Conservation (phyloP, 345 rosid genomes). For the Barbarea vulgaris region DNA sequence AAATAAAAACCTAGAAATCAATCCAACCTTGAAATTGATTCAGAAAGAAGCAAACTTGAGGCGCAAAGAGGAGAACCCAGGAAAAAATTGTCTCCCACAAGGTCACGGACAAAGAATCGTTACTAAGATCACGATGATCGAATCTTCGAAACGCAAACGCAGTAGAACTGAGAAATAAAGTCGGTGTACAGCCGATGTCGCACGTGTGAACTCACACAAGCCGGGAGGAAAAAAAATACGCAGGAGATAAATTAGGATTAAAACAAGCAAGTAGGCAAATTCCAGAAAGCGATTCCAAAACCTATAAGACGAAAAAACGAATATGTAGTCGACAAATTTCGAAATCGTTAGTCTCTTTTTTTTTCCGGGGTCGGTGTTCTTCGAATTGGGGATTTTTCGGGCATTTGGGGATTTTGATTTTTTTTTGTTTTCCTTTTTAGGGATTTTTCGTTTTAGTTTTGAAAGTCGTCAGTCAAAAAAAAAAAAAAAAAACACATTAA, state of each 20-base stretch:
- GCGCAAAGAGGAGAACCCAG: slow-evolving; percentile 18
- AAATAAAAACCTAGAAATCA: slow-evolving; percentile 27
- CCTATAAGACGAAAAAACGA: neutral
- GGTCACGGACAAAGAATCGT: slow-evolving; percentile 2
- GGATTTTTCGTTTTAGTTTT: no score
- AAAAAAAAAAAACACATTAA: no score
- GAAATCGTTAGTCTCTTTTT: neutral
- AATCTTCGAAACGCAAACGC: slow-evolving; percentile 26
- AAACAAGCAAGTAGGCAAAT: neutral
- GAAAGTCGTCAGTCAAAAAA: no score
- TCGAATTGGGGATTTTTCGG: slow-evolving; percentile 21
- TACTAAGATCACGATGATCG: slow-evolving; percentile 26
- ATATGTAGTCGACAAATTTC: slow-evolving; percentile 26
- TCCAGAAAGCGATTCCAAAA: slow-evolving; percentile 19
- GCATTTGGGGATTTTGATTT: neutral
- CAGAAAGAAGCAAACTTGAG: slow-evolving; percentile 25
- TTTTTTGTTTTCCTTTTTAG: neutral
- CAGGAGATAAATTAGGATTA: slow-evolving; percentile 1
- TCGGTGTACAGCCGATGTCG: slow-evolving; percentile 34
- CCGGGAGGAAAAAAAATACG: neutral
- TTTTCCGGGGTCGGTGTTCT: slow-evolving; percentile 11
- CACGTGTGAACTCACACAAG: slow-evolving; percentile 45
- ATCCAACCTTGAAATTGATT: slow-evolving; percentile 28
- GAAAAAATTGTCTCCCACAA: neutral
- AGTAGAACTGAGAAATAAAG: slow-evolving; percentile 29